Percentiles rank a stretch among this genome's conserved stretches.
Conservation (phyloP, 306 rosid species). For the Lithocarpus polystachyus region DNA sequence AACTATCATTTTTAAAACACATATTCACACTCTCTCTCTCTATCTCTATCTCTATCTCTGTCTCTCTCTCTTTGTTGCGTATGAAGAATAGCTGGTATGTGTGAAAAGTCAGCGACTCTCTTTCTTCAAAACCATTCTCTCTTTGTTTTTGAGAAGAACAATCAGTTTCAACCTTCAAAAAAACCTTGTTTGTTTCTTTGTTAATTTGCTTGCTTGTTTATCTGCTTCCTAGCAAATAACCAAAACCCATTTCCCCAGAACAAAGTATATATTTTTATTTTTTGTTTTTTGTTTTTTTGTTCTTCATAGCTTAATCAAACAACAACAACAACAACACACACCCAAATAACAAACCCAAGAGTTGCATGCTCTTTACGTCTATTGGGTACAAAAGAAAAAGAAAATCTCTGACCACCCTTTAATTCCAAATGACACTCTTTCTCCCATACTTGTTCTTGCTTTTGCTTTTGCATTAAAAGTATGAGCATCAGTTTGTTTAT, state of each 20-base stretch:
- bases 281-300: background rate
- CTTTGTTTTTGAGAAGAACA: slow-evolving; percentile 33
- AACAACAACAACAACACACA: background rate
- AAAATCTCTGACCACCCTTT: background rate
- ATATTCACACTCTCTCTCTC: slow-evolving; percentile 10
- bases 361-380: slow-evolving; percentile 23
- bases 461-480: background rate
- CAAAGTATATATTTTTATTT: background rate
- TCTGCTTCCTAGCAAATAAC: slow-evolving; percentile 27
- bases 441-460: background rate
- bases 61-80: slow-evolving; percentile 44
- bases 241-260: slow-evolving; percentile 26
- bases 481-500: slow-evolving; percentile 56
- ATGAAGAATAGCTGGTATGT: slow-evolving; percentile 56
- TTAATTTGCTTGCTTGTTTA: background rate
- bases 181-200: slow-evolving; percentile 22
- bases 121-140: slow-evolving; percentile 31
- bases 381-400: background rate
- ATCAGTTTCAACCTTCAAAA: slow-evolving; percentile 39
- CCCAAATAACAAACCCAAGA: background rate
- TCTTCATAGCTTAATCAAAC: slow-evolving; percentile 6
- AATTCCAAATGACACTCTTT: background rate
- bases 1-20: slow-evolving; percentile 3
- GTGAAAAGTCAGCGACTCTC: slow-evolving; percentile 85
- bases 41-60: background rate